These are phyloP conservation scores for Didymella exigua DNA, from an alignment of 2,329 filamentous ascomycete genomes.

Conservation along the genomic window DNA sequence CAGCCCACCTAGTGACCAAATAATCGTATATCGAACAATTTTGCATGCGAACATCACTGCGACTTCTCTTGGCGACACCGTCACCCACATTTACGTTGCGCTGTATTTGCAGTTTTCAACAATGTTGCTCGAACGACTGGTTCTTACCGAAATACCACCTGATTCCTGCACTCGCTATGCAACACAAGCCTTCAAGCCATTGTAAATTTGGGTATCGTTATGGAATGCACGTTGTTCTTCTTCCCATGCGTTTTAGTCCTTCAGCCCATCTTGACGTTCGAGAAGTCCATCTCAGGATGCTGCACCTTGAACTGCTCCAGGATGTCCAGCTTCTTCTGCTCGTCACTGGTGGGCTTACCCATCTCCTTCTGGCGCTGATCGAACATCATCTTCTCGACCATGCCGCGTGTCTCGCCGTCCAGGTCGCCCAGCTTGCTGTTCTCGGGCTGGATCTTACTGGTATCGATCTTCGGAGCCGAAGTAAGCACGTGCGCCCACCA, in stretches of 20 bases:
- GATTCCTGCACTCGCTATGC: not conserved
- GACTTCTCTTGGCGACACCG: too few relatives aligned
- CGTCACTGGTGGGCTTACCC: slow-evolving; percentile 86
- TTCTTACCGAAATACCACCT: too few relatives aligned
- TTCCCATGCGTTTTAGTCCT: not conserved
- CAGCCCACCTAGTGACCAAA: not conserved
- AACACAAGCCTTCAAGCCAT: not conserved
- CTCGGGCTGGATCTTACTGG: slow-evolving; percentile 92
- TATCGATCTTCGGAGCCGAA: slow-evolving; percentile 87
- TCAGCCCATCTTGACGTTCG: slow-evolving; percentile 65
- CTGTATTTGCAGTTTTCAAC: too few relatives aligned
- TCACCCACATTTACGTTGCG: too few relatives aligned
- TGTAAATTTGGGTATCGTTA: not conserved
- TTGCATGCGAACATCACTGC: too few relatives aligned
- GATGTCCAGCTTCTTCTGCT: slow-evolving; percentile 93
- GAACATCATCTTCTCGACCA: slow-evolving; percentile 99
- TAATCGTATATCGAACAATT: not conserved
- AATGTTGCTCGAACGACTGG: too few relatives aligned
- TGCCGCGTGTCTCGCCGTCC: slow-evolving; percentile 89
- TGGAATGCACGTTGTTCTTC: not conserved
- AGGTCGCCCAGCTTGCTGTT: slow-evolving; percentile 89
- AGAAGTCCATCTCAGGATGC: slow-evolving; percentile 74
- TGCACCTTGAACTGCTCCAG: slow-evolving; percentile 87
- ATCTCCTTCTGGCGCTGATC: slow-evolving; percentile 97
- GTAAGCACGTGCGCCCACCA: slow-evolving; percentile 97